These are phyloP conservation scores for Pueraria montana DNA, from an alignment of 306 rosid species.

Conservation along the genomic window DNA sequence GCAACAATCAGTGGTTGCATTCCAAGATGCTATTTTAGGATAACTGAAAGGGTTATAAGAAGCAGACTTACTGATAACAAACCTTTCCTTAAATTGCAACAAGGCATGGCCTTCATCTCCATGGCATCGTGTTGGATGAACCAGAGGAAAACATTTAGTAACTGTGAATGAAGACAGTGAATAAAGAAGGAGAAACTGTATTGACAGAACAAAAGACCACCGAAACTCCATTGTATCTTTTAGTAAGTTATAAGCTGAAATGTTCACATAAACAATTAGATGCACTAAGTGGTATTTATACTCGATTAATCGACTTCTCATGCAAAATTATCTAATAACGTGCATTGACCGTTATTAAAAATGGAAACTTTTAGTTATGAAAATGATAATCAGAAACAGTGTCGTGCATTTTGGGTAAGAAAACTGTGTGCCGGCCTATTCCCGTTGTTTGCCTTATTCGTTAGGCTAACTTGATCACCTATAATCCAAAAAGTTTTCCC, in stretches of 20 bases:
- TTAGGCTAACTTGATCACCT: too few relatives aligned
- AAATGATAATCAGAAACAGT: too few relatives aligned
- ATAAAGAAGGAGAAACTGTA: neutral
- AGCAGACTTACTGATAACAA: slow-evolving; percentile 3
- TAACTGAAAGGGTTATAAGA: slow-evolving; percentile 18
- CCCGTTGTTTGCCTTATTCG: too few relatives aligned
- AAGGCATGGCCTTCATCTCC: slow-evolving; percentile 41
- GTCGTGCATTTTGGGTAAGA: too few relatives aligned
- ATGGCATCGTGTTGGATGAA: neutral
- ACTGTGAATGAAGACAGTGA: neutral
- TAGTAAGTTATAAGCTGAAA: neutral
- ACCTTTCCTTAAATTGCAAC: slow-evolving; percentile 42
- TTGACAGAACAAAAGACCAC: neutral
- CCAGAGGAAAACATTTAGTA: neutral
- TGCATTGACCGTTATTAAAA: neutral
- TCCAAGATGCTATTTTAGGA: slow-evolving; percentile 49
- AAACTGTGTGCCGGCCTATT: too few relatives aligned
- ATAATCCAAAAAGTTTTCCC: too few relatives aligned
- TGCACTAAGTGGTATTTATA: neutral
- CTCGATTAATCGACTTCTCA: neutral
- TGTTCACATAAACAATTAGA: neutral
- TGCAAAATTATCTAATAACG: neutral
- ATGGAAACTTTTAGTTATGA: neutral
- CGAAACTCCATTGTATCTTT: slow-evolving; percentile 19
- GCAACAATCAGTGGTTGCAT: slow-evolving; percentile 37